A percentile compares a stretch with the other conserved stretches of the same genome.
Conservation (phyloP, 2,329 filamentous ascomycete genomes). For the Fusarium pilosicola region DNA sequence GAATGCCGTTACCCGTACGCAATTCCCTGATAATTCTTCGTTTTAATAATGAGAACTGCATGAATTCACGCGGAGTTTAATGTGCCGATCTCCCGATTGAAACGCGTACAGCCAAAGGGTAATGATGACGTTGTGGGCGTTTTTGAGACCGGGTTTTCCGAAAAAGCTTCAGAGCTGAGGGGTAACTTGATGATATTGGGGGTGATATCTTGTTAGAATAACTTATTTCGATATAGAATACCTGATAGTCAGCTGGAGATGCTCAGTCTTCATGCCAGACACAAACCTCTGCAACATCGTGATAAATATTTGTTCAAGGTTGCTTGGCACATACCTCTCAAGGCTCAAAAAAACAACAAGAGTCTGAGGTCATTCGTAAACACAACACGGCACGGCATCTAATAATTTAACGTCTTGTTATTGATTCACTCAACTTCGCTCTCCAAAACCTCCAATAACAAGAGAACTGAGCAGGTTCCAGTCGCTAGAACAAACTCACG, state of each 20-base stretch:
- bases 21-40: constrained; percentile 5
- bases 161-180: constrained; percentile 5
- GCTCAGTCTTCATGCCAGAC: not conserved
- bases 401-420: constrained; percentile 28
- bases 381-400: not conserved
- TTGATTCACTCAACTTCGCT: constrained; percentile 37
- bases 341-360: not conserved
- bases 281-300: not conserved
- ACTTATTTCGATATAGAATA: not conserved
- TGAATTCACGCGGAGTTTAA: not conserved
- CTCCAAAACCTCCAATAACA: constrained; percentile 34
- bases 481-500: not conserved
- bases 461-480: constrained; percentile 22
- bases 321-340: not conserved
- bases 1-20: constrained; percentile 18
- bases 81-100: constrained; percentile 32
- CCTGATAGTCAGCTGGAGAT: not conserved
- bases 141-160: constrained; percentile 1
- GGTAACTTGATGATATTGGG: not conserved
- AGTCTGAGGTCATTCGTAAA: not conserved
- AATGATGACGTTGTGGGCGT: constrained; percentile 31
- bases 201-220: not conserved
- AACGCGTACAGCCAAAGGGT: not conserved
- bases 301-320: not conserved
- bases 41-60: not conserved